Conservation (phyloP, 441 rosid species). For the Brassica hybrid region DNA sequence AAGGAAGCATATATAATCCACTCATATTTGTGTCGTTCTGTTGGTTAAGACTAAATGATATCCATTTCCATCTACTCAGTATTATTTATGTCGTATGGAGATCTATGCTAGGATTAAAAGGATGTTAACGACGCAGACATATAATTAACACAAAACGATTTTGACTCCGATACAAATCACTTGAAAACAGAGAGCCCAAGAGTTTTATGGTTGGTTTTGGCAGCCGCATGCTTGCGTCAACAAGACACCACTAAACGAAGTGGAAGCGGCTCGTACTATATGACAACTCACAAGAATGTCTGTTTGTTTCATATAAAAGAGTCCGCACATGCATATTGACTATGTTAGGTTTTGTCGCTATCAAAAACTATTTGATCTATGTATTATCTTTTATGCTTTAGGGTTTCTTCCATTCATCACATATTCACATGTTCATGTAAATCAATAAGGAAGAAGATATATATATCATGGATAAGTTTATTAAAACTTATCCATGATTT, state of each 20-base stretch:
- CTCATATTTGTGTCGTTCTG: slow-evolving; percentile 16
- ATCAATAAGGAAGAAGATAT: background rate
- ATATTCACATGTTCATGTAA: background rate
- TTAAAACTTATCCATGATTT: background rate
- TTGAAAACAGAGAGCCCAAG: slow-evolving; percentile 5
- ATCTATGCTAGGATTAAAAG: slow-evolving; percentile 9
- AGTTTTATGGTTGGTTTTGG: slow-evolving; percentile 15
- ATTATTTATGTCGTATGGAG: background rate
- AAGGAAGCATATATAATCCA: slow-evolving; percentile 24
- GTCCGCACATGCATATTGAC: slow-evolving; percentile 25
- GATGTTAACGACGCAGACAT: background rate
- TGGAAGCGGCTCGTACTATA: slow-evolving; percentile 24
- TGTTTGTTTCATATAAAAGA: slow-evolving; percentile 10
- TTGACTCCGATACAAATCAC: background rate
- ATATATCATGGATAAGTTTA: background rate
- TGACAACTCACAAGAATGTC: slow-evolving; percentile 5
- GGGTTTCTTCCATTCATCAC: slow-evolving; percentile 6
- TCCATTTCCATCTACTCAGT: background rate
- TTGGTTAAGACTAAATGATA: slow-evolving; percentile 1
- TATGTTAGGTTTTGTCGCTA: background rate
- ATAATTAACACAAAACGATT: background rate
- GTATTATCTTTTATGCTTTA: slow-evolving; percentile 4
- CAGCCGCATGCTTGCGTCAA: slow-evolving; percentile 34
- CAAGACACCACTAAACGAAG: slow-evolving; percentile 32
- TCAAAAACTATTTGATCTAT: slow-evolving; percentile 5